Evolutionary conservation across 768 basidiomycete genomes (phyloP), one percentile per base, ranked within the genome.

Genomic region (Tricholoma saponaceum): DNA sequence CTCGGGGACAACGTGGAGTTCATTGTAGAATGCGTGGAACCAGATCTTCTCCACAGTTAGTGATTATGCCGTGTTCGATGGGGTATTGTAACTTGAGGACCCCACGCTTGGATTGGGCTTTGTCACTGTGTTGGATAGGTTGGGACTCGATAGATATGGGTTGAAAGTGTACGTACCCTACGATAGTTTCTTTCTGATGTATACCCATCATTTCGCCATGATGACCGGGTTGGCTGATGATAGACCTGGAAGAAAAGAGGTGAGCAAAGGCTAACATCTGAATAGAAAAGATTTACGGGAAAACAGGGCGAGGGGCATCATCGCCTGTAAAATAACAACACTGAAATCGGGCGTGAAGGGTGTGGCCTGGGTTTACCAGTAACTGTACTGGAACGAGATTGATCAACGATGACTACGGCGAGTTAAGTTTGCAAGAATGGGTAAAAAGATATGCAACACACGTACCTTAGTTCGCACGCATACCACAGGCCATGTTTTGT

Each of bases 31-130:
- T 26, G 94, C 95, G 80, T 95, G 93, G 74, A 94, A 91, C 93
- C 93, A 95, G 73, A 95, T 95, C 79, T 95, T 95, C 79, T 96
- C 94, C 93, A 95, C 94, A 97, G 85, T 96, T 95, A 75, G 93
- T 95, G 72, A 95, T 89, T 69, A 93, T 89, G 76, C 92, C 91
- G 77, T 93, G 92, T 72, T 93, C 89, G 65, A 93, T 92, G 51
- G 92, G 94, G 78, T 96, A 92, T 77, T 93, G 93, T 65, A 96
- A 77, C 44, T 88, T 89, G 61, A 96, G 81, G 72, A 96, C 92
- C 81, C 94, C 94, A 74, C 94, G 90, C 82, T 96, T 95, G 35
- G 91, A 88, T 71, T 94, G 92, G 44, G 92, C 92, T 70, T 95
- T 92, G 62, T 94, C 92, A 65, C 92, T 91, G 65, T 23, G 70